Evolutionary conservation across 2,329 filamentous ascomycete species (phyloP).

Genomic region (Beauveria varroae): DNA sequence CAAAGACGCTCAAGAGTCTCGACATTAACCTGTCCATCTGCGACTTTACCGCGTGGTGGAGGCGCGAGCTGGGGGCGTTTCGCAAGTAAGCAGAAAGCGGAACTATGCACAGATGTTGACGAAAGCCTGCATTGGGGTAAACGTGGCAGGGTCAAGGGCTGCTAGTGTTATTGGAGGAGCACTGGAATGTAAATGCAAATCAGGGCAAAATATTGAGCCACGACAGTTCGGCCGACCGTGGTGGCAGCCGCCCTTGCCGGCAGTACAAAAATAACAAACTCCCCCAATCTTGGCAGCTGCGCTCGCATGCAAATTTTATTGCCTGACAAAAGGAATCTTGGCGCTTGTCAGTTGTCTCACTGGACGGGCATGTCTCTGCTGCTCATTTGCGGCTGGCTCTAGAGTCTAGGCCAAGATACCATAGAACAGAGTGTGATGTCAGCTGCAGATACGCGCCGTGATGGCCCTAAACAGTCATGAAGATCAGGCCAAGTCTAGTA

Average conservation of each 20-base stretch:
- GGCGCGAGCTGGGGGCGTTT: constrained; percentile 52
- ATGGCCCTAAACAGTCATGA: not conserved
- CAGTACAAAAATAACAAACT: not conserved
- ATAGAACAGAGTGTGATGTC: not conserved
- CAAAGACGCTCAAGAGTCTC: constrained; percentile 60
- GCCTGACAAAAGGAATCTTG: not conserved
- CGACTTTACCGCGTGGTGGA: constrained; percentile 79
- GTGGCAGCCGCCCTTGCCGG: not conserved
- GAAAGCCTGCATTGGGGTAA: not conserved
- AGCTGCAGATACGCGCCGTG: constrained; percentile 5
- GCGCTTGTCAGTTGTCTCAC: not conserved
- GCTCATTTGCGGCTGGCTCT: constrained; percentile 4
- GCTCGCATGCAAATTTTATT: not conserved
- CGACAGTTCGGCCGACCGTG: not conserved
- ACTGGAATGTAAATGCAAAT: not conserved
- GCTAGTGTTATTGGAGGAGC: not conserved
- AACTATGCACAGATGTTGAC: not conserved
- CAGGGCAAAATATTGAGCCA: not conserved
- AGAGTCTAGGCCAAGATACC: not conserved
- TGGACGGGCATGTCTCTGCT: constrained; percentile 4
- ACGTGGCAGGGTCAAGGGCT: not conserved
- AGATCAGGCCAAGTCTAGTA: not conserved
- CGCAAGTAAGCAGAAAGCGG: constrained; percentile 34
- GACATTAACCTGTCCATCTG: constrained; percentile 67
- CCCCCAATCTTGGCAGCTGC: not conserved